Evolutionary conservation across 2,329 filamentous ascomycete species (phyloP), one percentile per base, ranked within the genome.

Genomic region (Diplodia mutila): DNA sequence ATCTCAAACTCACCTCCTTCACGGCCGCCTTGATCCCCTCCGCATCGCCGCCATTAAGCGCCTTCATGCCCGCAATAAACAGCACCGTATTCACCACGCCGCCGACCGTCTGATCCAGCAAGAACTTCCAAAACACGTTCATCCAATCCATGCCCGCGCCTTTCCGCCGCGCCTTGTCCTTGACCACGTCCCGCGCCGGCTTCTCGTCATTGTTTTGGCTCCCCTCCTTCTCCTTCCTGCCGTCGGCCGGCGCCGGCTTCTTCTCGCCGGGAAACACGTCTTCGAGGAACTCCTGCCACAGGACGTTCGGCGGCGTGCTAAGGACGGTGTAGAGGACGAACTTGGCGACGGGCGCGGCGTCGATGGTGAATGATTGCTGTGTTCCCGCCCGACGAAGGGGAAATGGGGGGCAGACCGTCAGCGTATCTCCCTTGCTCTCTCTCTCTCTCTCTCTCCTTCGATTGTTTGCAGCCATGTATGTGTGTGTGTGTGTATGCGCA

Each of bases 221-320:
- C 29, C 9, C 9, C 34, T 37, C 11, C 32, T 34, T 11, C 32
- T 11, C 32, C 9, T 12, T 34, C 9, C 12, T 37, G 8, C 11
- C 11, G 34, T 11, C 34, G 3, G 29, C 49, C 53, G 42, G n/a
- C n/a, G n/a, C n/a, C 11, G 5, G 11, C n/a, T 39, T 55, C 66
- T 79, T 79, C 5, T 80, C 72, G 0, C 90, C 89, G 0, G 93
- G 93, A 75, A 93, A 96, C 3, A 83, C 80, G 6, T 85, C 81
- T 79, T 97, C 93, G 64, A 97, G 85, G 75, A 86, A 91, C 49
- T 87, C 85, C 83, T 97, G 93, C 93, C 93, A 97, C 73, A 92
- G 76, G 75, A 93, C 92, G 80, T 97, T 97, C 53, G 91, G 91
- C 2, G 93, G 93, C 49, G 89, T 90, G 78, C 85, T 90, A 68